These are phyloP conservation scores for Neurospora sp. DNA, from an alignment of 2,329 filamentous ascomycete species.

Conservation along the genomic window DNA sequence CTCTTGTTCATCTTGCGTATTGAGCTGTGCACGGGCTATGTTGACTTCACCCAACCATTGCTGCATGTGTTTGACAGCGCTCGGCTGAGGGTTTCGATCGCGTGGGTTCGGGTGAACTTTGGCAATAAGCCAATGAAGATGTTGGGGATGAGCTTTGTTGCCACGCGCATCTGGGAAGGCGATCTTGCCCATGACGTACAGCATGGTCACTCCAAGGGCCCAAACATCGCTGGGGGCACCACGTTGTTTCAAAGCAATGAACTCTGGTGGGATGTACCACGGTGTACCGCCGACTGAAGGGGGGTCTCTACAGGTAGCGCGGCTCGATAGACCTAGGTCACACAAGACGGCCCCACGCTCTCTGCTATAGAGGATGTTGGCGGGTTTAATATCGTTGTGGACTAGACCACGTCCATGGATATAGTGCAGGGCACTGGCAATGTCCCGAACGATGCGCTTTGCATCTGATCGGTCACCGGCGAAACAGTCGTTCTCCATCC, in stretches of 20 bases:
- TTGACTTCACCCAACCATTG: constrained; percentile 45
- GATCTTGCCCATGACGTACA: constrained; percentile 48
- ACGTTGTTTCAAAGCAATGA: constrained; percentile 44
- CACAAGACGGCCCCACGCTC: constrained; percentile 51
- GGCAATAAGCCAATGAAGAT: constrained; percentile 49
- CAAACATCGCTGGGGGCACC: constrained; percentile 48
- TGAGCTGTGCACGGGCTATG: constrained; percentile 36
- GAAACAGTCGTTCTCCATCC: constrained; percentile 37
- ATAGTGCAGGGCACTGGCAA: constrained; percentile 44
- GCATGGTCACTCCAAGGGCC: constrained; percentile 51
- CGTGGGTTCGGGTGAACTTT: constrained; percentile 35
- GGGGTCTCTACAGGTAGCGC: constrained; percentile 27
- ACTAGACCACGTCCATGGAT: constrained; percentile 43
- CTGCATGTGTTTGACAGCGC: constrained; percentile 43
- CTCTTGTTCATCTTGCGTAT: constrained; percentile 39
- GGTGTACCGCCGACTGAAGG: constrained; percentile 47
- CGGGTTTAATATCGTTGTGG: constrained; percentile 55
- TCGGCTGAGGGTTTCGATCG: constrained; percentile 18
- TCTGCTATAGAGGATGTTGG: constrained; percentile 50
- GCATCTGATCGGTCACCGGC: constrained; percentile 39
- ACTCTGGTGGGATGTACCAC: constrained; percentile 53
- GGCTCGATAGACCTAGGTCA: constrained; percentile 49
- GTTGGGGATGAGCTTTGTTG: constrained; percentile 35
- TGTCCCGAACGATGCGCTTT: constrained; percentile 42
- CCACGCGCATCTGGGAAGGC: constrained; percentile 44